A percentile compares a stretch with the other conserved stretches of the same genome.
Evolutionary conservation across 805 yeast species (phyloP).

Genomic region (Saccharomycopsis sp.): DNA sequence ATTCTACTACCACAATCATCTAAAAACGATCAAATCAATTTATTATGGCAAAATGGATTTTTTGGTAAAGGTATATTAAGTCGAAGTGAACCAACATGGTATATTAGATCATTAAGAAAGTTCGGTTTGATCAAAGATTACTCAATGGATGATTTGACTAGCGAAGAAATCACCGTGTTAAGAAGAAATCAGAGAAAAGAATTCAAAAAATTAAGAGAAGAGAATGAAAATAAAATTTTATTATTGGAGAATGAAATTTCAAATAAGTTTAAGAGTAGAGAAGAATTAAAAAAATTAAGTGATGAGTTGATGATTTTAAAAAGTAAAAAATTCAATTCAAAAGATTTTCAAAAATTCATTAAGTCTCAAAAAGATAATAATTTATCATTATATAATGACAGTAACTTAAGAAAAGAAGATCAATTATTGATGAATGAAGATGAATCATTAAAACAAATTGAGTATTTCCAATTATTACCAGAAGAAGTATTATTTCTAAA

Average conservation of each 20-base stretch:
- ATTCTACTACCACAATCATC: neutral
- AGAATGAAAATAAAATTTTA: slow-evolving; percentile 41
- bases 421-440: slow-evolving; percentile 22
- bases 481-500: slow-evolving; percentile 65
- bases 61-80: slow-evolving; percentile 89
- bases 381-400: slow-evolving; percentile 18
- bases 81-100: slow-evolving; percentile 91
- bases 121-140: slow-evolving; percentile 34
- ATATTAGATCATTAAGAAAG: slow-evolving; percentile 47
- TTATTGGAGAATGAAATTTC: slow-evolving; percentile 25
- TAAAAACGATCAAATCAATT: no score
- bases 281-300: slow-evolving; percentile 19
- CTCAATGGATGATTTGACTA: slow-evolving; percentile 27
- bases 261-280: slow-evolving; percentile 16
- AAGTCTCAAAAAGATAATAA: slow-evolving; percentile 1
- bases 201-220: slow-evolving; percentile 61
- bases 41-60: slow-evolving; percentile 77
- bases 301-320: slow-evolving; percentile 19
- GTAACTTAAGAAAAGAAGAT: slow-evolving; percentile 21
- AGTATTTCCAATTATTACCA: slow-evolving; percentile 58
- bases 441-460: slow-evolving; percentile 27
- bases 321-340: neutral
- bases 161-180: slow-evolving; percentile 68
- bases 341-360: slow-evolving; percentile 4
- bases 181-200: slow-evolving; percentile 63